These are phyloP conservation scores for Funneliformis caledonium DNA, from an alignment of 371 early-diverging fungal species.

Conservation along the genomic window DNA sequence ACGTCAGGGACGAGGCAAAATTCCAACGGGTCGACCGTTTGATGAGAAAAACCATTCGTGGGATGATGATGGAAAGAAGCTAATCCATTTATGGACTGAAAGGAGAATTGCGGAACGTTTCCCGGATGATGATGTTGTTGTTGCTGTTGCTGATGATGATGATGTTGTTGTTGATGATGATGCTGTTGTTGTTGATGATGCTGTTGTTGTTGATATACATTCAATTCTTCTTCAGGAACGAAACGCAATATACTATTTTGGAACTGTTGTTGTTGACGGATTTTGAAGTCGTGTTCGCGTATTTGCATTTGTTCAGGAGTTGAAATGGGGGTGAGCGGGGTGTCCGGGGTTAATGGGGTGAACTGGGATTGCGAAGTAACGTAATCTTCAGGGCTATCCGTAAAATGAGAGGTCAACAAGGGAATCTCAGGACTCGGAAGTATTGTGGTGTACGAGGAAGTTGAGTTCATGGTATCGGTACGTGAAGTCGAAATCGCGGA, in stretches of 20 bases:
- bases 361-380: not conserved
- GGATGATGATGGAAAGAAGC: not conserved
- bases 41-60: not conserved
- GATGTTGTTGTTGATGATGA: not conserved
- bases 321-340: not conserved
- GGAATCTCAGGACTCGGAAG: conserved; percentile 14
- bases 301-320: not conserved
- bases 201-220: not conserved
- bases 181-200: not conserved
- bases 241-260: not conserved
- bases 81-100: not conserved
- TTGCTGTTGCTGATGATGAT: not conserved
- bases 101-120: not conserved
- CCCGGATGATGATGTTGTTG: not conserved
- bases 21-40: not conserved
- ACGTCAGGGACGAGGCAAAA: conserved; percentile 24
- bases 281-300: conserved; percentile 9
- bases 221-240: not conserved
- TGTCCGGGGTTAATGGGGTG: not conserved
- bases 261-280: conserved; percentile 9
- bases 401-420: conserved; percentile 1
- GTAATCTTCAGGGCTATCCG: not conserved
- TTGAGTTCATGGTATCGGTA: not conserved
- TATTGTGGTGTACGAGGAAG: not conserved
- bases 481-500: not conserved